phyloP scores from a whole-genome alignment of 2,329 filamentous ascomycete species.

The Tolypocladium pustulatum region DNA sequence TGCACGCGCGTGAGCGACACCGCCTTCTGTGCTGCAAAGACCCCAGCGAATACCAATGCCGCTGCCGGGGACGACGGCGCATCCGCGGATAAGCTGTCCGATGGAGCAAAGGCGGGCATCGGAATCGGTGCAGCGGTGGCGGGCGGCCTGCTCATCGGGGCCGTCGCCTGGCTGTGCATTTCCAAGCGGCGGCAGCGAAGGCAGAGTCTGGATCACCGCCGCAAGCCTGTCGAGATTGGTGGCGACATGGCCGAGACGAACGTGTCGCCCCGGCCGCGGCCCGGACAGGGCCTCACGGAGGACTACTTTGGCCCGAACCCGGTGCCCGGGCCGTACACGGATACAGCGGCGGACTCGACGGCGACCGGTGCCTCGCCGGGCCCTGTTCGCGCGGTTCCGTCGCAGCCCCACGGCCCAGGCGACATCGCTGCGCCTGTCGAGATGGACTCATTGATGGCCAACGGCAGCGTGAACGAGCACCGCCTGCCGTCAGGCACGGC shows the following conservation, averaged over 20 bases:
- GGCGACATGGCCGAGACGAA: slow-evolving; percentile 24
- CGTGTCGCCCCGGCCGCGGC: slow-evolving; percentile 12
- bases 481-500: slow-evolving; percentile 2
- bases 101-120: slow-evolving; percentile 46
- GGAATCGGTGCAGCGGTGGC: slow-evolving; percentile 39
- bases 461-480: slow-evolving; percentile 3
- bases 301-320: slow-evolving; percentile 35
- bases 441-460: slow-evolving; percentile 30
- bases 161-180: slow-evolving; percentile 36
- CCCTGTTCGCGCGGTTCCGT: slow-evolving; percentile 28
- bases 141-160: slow-evolving; percentile 29
- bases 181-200: slow-evolving; percentile 23
- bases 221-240: slow-evolving; percentile 2
- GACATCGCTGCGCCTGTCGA: slow-evolving; percentile 44
- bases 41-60: slow-evolving; percentile 14
- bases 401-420: slow-evolving; percentile 18
- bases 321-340: slow-evolving; percentile 35
- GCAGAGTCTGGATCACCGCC: slow-evolving; percentile 8
- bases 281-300: slow-evolving; percentile 20
- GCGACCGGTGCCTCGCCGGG: slow-evolving; percentile 13
- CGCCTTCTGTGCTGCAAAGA: slow-evolving; percentile 28
- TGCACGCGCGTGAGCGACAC: slow-evolving; percentile 28
- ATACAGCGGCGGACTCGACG: slow-evolving; percentile 16
- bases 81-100: slow-evolving; percentile 22
- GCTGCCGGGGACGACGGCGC: slow-evolving; percentile 12